These are phyloP conservation scores for Puccinia polysora DNA, from an alignment of 1,284 basidiomycete species.

Conservation along the genomic window DNA sequence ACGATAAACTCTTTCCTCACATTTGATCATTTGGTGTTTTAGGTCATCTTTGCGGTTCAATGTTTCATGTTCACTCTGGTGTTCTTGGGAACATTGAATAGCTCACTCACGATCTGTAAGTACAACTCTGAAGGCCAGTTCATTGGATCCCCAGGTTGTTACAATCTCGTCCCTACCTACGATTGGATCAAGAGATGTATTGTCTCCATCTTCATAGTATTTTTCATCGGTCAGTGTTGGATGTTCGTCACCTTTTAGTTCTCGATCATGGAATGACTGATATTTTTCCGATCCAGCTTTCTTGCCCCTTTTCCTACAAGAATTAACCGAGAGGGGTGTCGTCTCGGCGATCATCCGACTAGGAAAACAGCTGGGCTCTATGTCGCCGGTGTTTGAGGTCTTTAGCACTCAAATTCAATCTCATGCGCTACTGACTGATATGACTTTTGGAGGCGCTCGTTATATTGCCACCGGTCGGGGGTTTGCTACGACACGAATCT, in stretches of 20 bases:
- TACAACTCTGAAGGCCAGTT: slow-evolving; percentile 69
- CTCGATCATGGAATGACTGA: not conserved
- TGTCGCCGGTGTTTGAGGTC: slow-evolving; percentile 91
- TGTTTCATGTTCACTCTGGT: slow-evolving; percentile 77
- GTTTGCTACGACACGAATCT: slow-evolving; percentile 86
- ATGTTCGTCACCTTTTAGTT: not conserved
- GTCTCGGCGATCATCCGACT: slow-evolving; percentile 80
- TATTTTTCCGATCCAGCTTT: slow-evolving; percentile 45
- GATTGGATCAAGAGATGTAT: slow-evolving; percentile 90
- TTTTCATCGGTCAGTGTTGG: slow-evolving; percentile 71
- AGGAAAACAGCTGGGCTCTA: slow-evolving; percentile 81
- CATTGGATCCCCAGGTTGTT: slow-evolving; percentile 74
- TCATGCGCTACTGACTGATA: slow-evolving; percentile 86
- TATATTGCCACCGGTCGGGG: slow-evolving; percentile 99
- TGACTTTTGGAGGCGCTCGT: slow-evolving; percentile 89
- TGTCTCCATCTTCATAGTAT: slow-evolving; percentile 91
- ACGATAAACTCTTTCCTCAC: too few species aligned
- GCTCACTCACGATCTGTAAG: slow-evolving; percentile 69
- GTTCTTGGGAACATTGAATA: slow-evolving; percentile 83
- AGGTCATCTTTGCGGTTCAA: slow-evolving; percentile 82
- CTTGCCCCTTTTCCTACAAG: slow-evolving; percentile 73
- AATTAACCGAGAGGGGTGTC: slow-evolving; percentile 86
- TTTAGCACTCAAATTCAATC: slow-evolving; percentile 95
- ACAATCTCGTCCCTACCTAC: slow-evolving; percentile 81
- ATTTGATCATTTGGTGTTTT: not conserved